Evolutionary conservation across 169 alveolate genomes (phyloP).

Genomic region (Plasmodium vivax): DNA sequence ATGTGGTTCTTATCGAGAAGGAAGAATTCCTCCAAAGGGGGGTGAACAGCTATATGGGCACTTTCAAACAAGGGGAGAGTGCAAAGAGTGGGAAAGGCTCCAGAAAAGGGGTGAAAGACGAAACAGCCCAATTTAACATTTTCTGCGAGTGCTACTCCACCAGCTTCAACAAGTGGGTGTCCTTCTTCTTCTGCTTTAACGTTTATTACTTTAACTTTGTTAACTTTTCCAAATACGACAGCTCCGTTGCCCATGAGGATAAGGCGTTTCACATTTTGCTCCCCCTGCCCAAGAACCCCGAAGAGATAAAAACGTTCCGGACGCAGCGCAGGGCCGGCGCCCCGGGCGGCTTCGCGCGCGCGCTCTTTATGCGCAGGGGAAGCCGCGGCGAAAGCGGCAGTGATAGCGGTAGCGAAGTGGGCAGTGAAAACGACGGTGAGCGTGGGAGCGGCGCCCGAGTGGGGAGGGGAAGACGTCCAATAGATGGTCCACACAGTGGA

Average conservation of each 20-base stretch:
- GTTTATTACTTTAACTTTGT: slow-evolving; percentile 45
- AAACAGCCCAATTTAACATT: slow-evolving; percentile 40
- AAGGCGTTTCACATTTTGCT: slow-evolving; percentile 39
- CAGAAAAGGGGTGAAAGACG: neutral
- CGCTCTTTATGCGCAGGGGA: neutral
- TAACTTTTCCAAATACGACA: slow-evolving; percentile 49
- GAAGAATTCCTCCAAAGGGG: slow-evolving; percentile 19
- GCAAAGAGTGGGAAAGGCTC: neutral
- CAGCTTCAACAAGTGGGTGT: slow-evolving; percentile 70
- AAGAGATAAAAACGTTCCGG: slow-evolving; percentile 48
- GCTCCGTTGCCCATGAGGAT: slow-evolving; percentile 11
- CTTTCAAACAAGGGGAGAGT: neutral
- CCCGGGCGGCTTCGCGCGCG: neutral
- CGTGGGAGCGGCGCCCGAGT: neutral
- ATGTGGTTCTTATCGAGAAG: slow-evolving; percentile 10
- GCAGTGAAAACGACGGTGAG: neutral
- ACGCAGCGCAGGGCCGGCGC: neutral
- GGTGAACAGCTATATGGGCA: neutral
- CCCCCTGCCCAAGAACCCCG: slow-evolving; percentile 62
- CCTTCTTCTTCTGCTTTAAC: slow-evolving; percentile 57
- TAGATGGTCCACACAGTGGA: neutral
- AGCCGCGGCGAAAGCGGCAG: neutral
- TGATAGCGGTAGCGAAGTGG: too few relatives aligned
- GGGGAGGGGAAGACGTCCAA: neutral
- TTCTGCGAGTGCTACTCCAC: slow-evolving; percentile 58